Conservation (phyloP, 2,329 filamentous ascomycete genomes). For the Periglandula ipomoeae region DNA sequence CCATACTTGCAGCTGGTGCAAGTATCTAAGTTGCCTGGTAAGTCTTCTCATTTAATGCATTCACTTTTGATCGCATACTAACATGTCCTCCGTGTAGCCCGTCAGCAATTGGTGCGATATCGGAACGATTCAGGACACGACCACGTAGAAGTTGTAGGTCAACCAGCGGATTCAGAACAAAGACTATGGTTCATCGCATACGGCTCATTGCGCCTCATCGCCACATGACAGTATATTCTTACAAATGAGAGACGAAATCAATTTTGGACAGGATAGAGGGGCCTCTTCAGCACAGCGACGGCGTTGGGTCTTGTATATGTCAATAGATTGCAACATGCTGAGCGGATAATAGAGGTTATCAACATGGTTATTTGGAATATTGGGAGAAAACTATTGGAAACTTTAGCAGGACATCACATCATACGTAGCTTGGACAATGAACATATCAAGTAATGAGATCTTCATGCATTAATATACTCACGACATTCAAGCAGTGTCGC, state of each 20-base stretch:
- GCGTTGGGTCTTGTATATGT: constrained; percentile 16
- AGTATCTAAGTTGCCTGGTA: constrained; percentile 87
- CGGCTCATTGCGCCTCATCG: neutral
- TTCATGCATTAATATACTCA: too few species aligned
- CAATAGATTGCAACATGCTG: neutral
- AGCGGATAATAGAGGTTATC: neutral
- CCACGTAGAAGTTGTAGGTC: neutral
- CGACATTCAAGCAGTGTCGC: too few species aligned
- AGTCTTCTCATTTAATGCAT: constrained; percentile 30
- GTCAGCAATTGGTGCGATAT: constrained; percentile 60
- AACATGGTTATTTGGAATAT: neutral
- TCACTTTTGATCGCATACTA: neutral
- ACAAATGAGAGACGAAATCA: neutral
- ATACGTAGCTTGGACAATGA: too few species aligned
- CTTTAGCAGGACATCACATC: too few species aligned
- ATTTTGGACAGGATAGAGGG: constrained; percentile 9
- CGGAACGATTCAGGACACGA: constrained; percentile 24
- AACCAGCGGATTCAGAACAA: neutral
- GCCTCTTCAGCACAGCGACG: constrained; percentile 22
- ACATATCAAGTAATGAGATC: too few species aligned
- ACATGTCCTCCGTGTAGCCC: constrained; percentile 30
- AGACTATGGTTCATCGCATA: neutral
- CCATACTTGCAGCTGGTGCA: constrained; percentile 81
- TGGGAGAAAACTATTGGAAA: too few species aligned
- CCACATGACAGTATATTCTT: neutral